These are phyloP conservation scores for Monosporozyma servazzii DNA, from an alignment of 805 yeast species.

Conservation along the genomic window DNA sequence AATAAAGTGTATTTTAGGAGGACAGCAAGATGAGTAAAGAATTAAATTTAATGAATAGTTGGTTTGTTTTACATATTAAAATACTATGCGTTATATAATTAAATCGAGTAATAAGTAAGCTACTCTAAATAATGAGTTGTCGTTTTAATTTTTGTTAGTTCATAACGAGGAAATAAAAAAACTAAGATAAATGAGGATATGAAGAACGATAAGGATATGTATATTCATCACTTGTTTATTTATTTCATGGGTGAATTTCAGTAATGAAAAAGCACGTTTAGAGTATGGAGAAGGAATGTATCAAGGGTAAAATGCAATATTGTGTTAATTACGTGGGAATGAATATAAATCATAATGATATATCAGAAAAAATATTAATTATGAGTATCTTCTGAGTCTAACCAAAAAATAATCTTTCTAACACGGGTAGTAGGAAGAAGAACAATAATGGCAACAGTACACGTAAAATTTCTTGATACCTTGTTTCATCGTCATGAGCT, in stretches of 20 bases:
- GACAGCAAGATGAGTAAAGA: not conserved
- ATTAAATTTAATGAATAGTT: not conserved
- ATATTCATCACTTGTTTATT: too few species aligned
- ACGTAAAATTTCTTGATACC: slow-evolving; percentile 21
- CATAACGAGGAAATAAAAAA: too few species aligned
- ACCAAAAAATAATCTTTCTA: slow-evolving; percentile 26
- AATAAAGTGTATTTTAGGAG: too few species aligned
- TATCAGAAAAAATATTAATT: not conserved
- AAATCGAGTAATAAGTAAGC: not conserved
- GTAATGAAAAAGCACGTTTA: not conserved
- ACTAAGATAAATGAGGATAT: too few species aligned
- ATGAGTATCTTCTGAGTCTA: not conserved
- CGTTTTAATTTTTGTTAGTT: not conserved
- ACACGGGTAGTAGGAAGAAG: slow-evolving; percentile 25
- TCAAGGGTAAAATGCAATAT: not conserved
- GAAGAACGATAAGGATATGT: too few species aligned
- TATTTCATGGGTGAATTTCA: not conserved
- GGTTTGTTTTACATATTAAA: not conserved
- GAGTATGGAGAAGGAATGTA: not conserved
- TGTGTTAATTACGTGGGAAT: not conserved
- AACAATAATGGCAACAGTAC: slow-evolving; percentile 24
- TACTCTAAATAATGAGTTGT: not conserved
- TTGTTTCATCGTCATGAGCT: slow-evolving; percentile 15
- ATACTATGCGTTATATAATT: not conserved
- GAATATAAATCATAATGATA: not conserved